Evolutionary conservation across 345 rosid genomes (phyloP).

Genomic region (Leavenworthia alabamica): DNA sequence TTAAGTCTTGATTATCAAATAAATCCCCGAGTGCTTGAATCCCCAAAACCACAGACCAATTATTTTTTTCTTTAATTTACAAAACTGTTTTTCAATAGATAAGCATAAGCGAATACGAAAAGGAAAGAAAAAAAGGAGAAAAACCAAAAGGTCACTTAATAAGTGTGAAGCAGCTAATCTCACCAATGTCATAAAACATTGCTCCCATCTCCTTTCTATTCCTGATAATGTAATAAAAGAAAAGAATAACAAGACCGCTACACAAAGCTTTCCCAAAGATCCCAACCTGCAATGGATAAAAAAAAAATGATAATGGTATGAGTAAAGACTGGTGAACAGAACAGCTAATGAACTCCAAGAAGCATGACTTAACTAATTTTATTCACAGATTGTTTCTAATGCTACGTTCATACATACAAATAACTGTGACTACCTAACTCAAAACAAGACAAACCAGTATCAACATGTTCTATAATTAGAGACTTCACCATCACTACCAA

Average conservation of each 20-base stretch:
- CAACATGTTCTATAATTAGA: neutral
- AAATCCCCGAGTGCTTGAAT: neutral
- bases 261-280: neutral
- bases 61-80: neutral
- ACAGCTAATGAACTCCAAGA: neutral
- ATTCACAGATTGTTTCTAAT: neutral
- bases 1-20: neutral
- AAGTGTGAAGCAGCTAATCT: conserved; percentile 10
- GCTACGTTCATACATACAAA: neutral
- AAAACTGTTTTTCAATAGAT: conserved; percentile 1
- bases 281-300: conserved; percentile 1
- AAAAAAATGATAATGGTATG: neutral
- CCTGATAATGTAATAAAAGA: neutral
- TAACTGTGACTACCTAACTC: neutral
- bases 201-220: neutral
- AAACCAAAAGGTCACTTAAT: neutral
- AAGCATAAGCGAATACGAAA: neutral
- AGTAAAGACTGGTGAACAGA: neutral
- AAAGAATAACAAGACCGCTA: neutral
- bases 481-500: neutral
- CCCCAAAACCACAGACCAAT: neutral
- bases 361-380: neutral
- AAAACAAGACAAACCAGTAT: neutral
- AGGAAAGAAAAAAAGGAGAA: neutral
- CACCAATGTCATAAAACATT: conserved; percentile 9